Evolutionary conservation across 371 early-diverging fungal species (phyloP), one percentile per base, ranked within the genome.

Genomic region (Mucor saturninus): DNA sequence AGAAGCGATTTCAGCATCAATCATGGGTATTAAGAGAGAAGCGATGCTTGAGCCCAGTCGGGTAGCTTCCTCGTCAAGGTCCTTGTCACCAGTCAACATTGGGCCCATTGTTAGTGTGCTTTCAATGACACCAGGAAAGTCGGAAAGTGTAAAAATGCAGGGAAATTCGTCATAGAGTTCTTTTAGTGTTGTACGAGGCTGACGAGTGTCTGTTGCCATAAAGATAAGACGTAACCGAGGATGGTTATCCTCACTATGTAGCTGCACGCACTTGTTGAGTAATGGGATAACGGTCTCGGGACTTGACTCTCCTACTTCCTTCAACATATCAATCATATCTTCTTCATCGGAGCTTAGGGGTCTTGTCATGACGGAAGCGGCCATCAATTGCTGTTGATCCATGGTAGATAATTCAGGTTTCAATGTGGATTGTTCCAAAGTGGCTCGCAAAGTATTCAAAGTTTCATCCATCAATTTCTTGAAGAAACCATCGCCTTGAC

Each of bases 151-250:
- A 60, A 86, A 80, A 4, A 81, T 65, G 56, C 86, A 86, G 1
- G 78, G 77, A 57, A 78, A 84, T 35, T 80, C 78, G 3, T 74
- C 67, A 62, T 77, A 72, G 8, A 79, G 68, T 0, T 65, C 62
- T 6, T 67, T 64, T 5, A 86, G 56, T 1, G 77, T 62, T 0
- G 61, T 42, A 29, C 86, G 80, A 29, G 86, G 86, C 35, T 76
- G 68, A 21, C 68, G 73, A 9, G 84, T 76, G 69, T 86, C 86
- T 0, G 86, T 86, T 5, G 86, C 83, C 79, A 86, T 79, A 40
- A 76, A 86, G 30, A 84, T 72, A 54, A 85, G 68, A 0, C 74
- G 79, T 30, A 73, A 56, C 46, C 68, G 61, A 5, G 75, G 75
- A 48, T 68, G 68, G 13, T 69, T 56, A 2, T 56, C 40, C 21